These are phyloP conservation scores for Lactarius sanguifluus DNA, from an alignment of 768 basidiomycete species.

Conservation along the genomic window DNA sequence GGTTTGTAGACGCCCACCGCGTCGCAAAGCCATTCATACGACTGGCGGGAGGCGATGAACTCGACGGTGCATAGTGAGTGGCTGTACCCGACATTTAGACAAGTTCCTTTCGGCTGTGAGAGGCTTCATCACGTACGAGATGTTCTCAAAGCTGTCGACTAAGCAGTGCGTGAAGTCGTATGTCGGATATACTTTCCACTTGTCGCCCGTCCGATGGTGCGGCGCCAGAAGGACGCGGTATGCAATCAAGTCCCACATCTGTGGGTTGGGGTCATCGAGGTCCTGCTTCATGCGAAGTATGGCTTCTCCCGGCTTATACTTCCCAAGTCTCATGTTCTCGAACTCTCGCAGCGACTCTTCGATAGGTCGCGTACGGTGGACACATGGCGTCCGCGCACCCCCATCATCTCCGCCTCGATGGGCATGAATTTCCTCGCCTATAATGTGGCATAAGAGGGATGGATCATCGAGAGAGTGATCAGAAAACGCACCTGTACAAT, in stretches of 20 bases:
- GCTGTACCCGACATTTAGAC: constrained; percentile 43
- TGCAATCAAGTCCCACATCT: constrained; percentile 99
- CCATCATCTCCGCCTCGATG: constrained; percentile 83
- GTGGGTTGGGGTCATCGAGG: constrained; percentile 87
- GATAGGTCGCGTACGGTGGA: constrained; percentile 84
- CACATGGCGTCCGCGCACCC: constrained; percentile 77
- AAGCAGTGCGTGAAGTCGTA: constrained; percentile 99
- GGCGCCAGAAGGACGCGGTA: constrained; percentile 89
- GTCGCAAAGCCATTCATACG: constrained; percentile 99
- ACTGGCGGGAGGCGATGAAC: constrained; percentile 92
- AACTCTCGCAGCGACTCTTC: constrained; percentile 87
- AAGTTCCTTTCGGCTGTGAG: not conserved
- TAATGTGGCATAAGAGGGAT: constrained; percentile 12
- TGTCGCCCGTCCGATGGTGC: constrained; percentile 90
- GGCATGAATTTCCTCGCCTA: constrained; percentile 90
- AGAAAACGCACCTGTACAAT: constrained; percentile 80
- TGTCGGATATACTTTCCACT: constrained; percentile 97
- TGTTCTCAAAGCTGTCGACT: constrained; percentile 98
- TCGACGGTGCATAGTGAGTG: constrained; percentile 97
- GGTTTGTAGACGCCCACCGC: constrained; percentile 97
- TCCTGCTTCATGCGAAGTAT: constrained; percentile 98
- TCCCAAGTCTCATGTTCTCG: constrained; percentile 86
- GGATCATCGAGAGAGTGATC: not conserved
- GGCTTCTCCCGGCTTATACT: constrained; percentile 89
- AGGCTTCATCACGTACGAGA: constrained; percentile 67